Evolutionary conservation across 768 basidiomycete genomes (phyloP).

Genomic region (Tremella mesenterica): DNA sequence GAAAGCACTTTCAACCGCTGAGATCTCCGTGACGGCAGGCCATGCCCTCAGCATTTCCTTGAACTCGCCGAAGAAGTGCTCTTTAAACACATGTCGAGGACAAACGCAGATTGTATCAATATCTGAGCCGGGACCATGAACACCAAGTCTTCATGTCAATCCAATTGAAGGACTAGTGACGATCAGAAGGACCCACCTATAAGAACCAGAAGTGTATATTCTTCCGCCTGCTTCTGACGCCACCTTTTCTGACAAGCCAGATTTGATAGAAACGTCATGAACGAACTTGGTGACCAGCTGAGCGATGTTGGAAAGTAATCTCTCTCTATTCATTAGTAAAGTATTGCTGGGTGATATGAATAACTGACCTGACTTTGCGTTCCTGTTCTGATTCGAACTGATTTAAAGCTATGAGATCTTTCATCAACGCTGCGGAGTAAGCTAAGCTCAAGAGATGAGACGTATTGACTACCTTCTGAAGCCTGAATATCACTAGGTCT

Average conservation of each 20-base stretch:
- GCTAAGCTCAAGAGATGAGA: not conserved
- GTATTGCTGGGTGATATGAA: not conserved
- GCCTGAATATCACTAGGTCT: constrained; percentile 33
- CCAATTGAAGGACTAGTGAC: not conserved
- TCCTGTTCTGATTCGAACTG: constrained; percentile 87
- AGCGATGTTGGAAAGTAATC: constrained; percentile 80
- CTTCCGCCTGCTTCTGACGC: constrained; percentile 89
- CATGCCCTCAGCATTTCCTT: constrained; percentile 75
- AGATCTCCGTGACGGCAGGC: constrained; percentile 78
- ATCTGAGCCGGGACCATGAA: constrained; percentile 90
- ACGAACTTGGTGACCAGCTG: constrained; percentile 90
- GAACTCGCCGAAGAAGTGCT: constrained; percentile 90
- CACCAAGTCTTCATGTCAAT: constrained; percentile 57
- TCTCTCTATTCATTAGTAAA: constrained; percentile 57
- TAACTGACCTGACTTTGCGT: constrained; percentile 68
- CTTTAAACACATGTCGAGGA: constrained; percentile 87
- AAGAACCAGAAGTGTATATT: constrained; percentile 98
- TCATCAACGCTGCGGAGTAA: constrained; percentile 57
- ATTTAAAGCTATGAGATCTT: constrained; percentile 74
- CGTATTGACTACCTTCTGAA: constrained; percentile 30
- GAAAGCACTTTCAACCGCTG: constrained; percentile 90
- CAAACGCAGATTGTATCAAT: constrained; percentile 98
- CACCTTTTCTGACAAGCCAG: constrained; percentile 77
- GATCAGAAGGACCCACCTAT: constrained; percentile 48
- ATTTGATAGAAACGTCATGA: constrained; percentile 62